phyloP scores from a whole-genome alignment of 129 eudicot genomes.

The Helianthus tuberosus region DNA sequence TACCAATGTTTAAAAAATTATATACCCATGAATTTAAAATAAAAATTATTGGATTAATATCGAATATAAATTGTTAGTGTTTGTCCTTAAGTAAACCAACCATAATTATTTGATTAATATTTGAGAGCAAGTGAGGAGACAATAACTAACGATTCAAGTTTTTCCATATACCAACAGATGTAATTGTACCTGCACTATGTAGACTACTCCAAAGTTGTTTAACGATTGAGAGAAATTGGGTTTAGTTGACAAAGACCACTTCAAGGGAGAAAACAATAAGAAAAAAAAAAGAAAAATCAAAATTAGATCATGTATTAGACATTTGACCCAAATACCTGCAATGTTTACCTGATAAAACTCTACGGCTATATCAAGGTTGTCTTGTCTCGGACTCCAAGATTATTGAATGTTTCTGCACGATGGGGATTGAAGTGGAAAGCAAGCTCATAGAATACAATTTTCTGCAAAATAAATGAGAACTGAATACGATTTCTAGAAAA shows the following conservation, averaged over 20 bases:
- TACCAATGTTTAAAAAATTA: too few species aligned
- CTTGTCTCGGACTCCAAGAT: conserved; percentile 93
- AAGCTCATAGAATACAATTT: conserved; percentile 95
- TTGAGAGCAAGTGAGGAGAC: too few species aligned
- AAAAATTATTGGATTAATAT: too few species aligned
- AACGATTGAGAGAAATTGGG: conserved; percentile 98
- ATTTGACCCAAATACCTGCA: conserved; percentile 6
- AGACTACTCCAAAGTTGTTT: conserved; percentile 97
- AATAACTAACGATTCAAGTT: too few species aligned
- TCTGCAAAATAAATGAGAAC: conserved; percentile 49
- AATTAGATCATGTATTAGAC: conserved; percentile 8
- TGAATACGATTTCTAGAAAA: conserved; percentile 18
- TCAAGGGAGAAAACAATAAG: conserved; percentile 29
- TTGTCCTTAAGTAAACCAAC: too few species aligned
- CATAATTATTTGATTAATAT: too few species aligned
- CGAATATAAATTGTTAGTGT: too few species aligned
- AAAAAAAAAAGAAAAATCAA: neutral
- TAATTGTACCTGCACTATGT: conserved; percentile 81
- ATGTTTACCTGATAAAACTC: conserved; percentile 83
- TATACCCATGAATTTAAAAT: too few species aligned
- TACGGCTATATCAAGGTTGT: conserved; percentile 86
- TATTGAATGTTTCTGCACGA: conserved; percentile 99
- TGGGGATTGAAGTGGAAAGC: conserved; percentile 99
- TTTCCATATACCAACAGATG: too few species aligned
- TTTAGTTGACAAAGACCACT: conserved; percentile 92